phyloP scores from a whole-genome alignment of 345 rosid species.

The Corchorus olitorius region DNA sequence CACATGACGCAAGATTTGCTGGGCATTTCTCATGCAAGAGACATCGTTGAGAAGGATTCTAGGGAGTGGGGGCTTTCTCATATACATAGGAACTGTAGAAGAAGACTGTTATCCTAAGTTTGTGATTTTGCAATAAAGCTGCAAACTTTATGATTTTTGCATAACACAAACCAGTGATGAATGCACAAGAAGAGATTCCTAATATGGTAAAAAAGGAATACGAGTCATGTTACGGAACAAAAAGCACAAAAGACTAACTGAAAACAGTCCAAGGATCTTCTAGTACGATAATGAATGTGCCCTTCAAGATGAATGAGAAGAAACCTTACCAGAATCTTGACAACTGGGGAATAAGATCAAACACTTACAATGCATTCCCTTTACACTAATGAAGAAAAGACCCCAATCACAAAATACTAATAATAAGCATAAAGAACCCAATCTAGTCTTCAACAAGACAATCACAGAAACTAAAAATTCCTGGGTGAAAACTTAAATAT shows the following conservation, averaged over 20 bases:
- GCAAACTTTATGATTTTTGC: background rate
- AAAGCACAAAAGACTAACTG: background rate
- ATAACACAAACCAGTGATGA: background rate
- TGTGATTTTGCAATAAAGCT: background rate
- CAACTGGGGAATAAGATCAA: background rate
- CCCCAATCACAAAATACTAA: background rate
- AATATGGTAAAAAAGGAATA: background rate
- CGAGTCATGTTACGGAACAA: background rate
- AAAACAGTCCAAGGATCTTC: background rate
- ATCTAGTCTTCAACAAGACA: background rate
- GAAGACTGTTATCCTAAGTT: background rate
- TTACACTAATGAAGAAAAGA: background rate
- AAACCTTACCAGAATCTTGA: background rate
- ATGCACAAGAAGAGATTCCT: background rate
- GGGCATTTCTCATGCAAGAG: conserved; percentile 94
- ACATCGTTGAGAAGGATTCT: conserved; percentile 80
- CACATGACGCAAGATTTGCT: conserved; percentile 72
- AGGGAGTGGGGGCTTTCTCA: conserved; percentile 61
- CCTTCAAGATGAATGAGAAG: background rate
- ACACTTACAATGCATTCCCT: background rate
- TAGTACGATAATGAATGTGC: no score
- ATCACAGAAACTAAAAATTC: background rate
- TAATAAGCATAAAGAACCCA: background rate
- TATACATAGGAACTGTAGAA: conserved; percentile 42
- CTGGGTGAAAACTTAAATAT: background rate